These are phyloP conservation scores for Clavulina sp. DNA, from an alignment of 768 basidiomycete genomes.

Conservation along the genomic window DNA sequence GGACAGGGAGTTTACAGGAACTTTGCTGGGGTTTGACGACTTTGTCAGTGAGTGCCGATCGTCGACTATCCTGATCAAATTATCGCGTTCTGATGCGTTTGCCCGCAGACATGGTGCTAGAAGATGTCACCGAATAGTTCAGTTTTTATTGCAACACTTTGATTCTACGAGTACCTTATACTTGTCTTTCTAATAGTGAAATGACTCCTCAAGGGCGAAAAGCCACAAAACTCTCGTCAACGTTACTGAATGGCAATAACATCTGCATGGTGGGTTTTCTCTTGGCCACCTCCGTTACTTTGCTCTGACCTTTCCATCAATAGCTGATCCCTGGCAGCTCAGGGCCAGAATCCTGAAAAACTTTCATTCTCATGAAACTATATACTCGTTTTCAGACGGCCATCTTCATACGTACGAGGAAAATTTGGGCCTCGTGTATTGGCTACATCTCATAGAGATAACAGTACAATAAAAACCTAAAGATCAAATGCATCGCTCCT, in stretches of 20 bases:
- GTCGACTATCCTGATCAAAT: neutral
- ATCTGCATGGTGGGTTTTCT: conserved; percentile 70
- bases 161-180: neutral
- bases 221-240: conserved; percentile 70
- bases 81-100: neutral
- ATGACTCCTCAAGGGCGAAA: conserved; percentile 63
- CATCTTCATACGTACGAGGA: too few species aligned
- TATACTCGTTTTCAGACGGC: too few species aligned
- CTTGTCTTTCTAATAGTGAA: conserved; percentile 37
- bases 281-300: neutral
- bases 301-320: too few species aligned
- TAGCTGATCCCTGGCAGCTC: too few species aligned
- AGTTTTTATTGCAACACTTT: conserved; percentile 24
- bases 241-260: conserved; percentile 83
- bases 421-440: too few species aligned
- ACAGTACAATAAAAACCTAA: too few species aligned
- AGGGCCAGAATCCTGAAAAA: too few species aligned
- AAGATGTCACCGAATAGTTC: conserved; percentile 93
- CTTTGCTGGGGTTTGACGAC: conserved; percentile 89
- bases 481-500: too few species aligned
- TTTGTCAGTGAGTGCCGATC: conserved; percentile 70
- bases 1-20: conserved; percentile 93
- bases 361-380: too few species aligned
- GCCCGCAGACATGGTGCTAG: conserved; percentile 72
- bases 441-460: too few species aligned